These are phyloP conservation scores for Saccharomyces hybrid DNA, from an alignment of 1,139 yeast genomes.

Conservation along the genomic window DNA sequence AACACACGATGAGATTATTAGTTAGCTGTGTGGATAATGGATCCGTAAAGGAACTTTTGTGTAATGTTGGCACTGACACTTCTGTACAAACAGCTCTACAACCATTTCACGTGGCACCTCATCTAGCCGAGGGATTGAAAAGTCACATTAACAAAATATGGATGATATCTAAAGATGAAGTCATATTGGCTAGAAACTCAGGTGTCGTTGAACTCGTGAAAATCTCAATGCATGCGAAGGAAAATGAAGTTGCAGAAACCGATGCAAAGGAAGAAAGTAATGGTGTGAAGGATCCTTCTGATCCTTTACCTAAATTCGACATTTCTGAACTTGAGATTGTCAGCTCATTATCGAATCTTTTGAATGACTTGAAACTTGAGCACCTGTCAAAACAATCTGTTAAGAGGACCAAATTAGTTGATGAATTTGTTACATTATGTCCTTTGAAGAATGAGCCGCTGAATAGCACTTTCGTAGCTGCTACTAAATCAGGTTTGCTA, in stretches of 20 bases:
- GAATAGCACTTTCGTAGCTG: slow-evolving; percentile 29
- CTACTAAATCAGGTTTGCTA: slow-evolving; percentile 43
- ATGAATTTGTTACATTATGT: slow-evolving; percentile 23
- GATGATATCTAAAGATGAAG: slow-evolving; percentile 3
- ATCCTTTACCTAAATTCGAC: slow-evolving; percentile 16
- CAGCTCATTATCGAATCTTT: slow-evolving; percentile 14
- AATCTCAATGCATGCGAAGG: slow-evolving; percentile 3
- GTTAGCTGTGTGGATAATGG: slow-evolving; percentile 29
- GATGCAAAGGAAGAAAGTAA: slow-evolving; percentile 1
- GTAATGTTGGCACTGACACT: slow-evolving; percentile 59
- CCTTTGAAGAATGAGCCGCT: slow-evolving; percentile 11
- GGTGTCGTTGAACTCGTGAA: slow-evolving; percentile 27
- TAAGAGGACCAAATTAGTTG: slow-evolving; percentile 23
- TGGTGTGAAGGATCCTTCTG: slow-evolving; percentile 7
- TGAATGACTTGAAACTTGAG: slow-evolving; percentile 20
- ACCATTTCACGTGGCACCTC: slow-evolving; percentile 41
- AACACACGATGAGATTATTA: slow-evolving; percentile 22
- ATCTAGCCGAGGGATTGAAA: slow-evolving; percentile 34
- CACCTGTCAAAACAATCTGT: slow-evolving; percentile 20
- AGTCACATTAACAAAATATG: slow-evolving; percentile 12
- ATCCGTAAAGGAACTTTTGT: slow-evolving; percentile 40
- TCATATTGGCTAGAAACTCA: slow-evolving; percentile 22
- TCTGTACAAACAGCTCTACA: slow-evolving; percentile 50
- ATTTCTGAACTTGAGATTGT: slow-evolving; percentile 11
- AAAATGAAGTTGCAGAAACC: neutral